Evolutionary conservation across 495 filamentous ascomycete genomes (phyloP).

Genomic region (Neurospora sp.): DNA sequence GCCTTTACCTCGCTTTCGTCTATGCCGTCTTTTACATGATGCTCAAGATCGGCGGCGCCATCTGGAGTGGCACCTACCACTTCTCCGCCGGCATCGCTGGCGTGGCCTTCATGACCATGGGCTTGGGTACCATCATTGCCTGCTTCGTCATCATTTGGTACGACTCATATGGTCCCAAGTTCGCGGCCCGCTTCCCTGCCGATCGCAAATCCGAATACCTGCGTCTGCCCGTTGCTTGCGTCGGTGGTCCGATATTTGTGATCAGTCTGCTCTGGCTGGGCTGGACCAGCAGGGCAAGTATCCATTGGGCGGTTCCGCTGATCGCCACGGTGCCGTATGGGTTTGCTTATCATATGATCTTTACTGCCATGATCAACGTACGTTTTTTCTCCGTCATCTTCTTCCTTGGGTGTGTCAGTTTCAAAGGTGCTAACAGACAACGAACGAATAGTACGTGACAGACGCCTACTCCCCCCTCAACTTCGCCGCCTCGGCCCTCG

Average conservation of each 20-base stretch:
- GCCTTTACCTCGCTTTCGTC: slow-evolving; percentile 50
- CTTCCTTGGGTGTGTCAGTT: neutral
- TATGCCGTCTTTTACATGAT: slow-evolving; percentile 62
- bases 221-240: slow-evolving; percentile 53
- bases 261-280: slow-evolving; percentile 58
- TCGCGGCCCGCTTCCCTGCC: slow-evolving; percentile 9
- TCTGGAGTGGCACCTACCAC: slow-evolving; percentile 38
- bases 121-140: slow-evolving; percentile 37
- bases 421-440: neutral
- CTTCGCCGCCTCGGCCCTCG: slow-evolving; percentile 56
- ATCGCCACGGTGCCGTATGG: slow-evolving; percentile 52
- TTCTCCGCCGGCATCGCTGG: slow-evolving; percentile 27
- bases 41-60: slow-evolving; percentile 50
- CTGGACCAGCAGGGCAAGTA: slow-evolving; percentile 44
- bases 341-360: slow-evolving; percentile 53
- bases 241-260: slow-evolving; percentile 48
- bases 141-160: slow-evolving; percentile 39
- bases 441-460: slow-evolving; percentile 40
- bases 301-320: slow-evolving; percentile 54
- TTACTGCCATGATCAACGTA: slow-evolving; percentile 52
- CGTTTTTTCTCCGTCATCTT: neutral
- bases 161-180: slow-evolving; percentile 13
- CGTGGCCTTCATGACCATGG: slow-evolving; percentile 25
- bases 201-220: slow-evolving; percentile 39
- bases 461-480: slow-evolving; percentile 52